Percentiles rank a stretch among this genome's conserved stretches.
Conservation (phyloP, 169 alveolate genomes). For the Plasmodium relictum region DNA sequence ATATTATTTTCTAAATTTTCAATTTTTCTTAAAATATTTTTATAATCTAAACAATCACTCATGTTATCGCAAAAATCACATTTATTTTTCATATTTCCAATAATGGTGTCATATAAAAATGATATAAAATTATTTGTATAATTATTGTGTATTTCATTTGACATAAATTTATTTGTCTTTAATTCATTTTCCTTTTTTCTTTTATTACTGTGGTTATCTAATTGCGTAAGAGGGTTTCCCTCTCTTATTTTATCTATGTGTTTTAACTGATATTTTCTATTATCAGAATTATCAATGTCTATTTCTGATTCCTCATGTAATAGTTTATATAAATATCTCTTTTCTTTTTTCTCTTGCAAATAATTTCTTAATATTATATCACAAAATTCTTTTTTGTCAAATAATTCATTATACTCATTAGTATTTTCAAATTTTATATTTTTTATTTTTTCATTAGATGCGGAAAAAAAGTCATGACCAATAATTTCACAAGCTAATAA, state of each 20-base stretch:
- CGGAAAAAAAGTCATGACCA: constrained; percentile 72
- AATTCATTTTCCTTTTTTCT: constrained; percentile 4
- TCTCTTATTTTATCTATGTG: not conserved
- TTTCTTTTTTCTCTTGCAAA: constrained; percentile 54
- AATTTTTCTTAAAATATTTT: constrained; percentile 41
- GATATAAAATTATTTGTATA: constrained; percentile 16
- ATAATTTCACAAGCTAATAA: constrained; percentile 75
- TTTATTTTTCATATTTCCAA: constrained; percentile 29
- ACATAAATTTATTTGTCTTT: not conserved
- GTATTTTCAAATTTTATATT: constrained; percentile 13
- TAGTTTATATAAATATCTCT: constrained; percentile 10
- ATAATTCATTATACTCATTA: constrained; percentile 15
- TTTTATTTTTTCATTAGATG: constrained; percentile 49
- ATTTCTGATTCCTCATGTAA: not conserved
- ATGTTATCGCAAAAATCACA: constrained; percentile 50
- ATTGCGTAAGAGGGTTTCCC: not conserved
- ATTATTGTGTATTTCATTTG: constrained; percentile 22
- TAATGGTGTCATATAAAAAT: constrained; percentile 14
- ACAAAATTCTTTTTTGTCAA: constrained; percentile 23
- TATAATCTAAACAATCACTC: constrained; percentile 63
- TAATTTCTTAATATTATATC: constrained; percentile 34
- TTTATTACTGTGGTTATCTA: constrained; percentile 6
- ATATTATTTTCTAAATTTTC: constrained; percentile 14
- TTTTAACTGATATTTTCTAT: not conserved
- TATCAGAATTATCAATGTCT: constrained; percentile 3